Percentiles rank a stretch among this genome's conserved stretches.
These are phyloP conservation scores for Penium margaritaceum DNA, from an alignment of 139 green algal genomes.

Conservation along the genomic window DNA sequence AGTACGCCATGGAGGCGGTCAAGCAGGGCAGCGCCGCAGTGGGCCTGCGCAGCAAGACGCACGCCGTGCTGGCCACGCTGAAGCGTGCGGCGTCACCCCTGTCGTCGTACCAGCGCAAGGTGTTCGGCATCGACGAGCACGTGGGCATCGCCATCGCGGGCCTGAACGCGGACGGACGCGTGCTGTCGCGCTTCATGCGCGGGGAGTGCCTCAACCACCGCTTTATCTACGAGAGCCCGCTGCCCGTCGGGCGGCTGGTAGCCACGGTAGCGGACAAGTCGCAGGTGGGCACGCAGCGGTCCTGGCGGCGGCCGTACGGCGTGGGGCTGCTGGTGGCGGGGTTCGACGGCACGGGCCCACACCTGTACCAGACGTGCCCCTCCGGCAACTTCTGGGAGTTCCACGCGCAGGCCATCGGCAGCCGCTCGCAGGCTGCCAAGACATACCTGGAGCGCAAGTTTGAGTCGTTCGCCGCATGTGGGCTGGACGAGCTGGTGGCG, in stretches of 20 bases:
- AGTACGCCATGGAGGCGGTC: conserved; percentile 98
- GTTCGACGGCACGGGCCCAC: conserved; percentile 67
- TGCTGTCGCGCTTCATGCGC: conserved; percentile 89
- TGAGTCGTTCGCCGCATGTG: conserved; percentile 63
- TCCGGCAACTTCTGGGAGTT: conserved; percentile 96
- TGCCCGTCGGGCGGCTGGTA: conserved; percentile 80
- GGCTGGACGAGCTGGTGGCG: conserved; percentile 75
- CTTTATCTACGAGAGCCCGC: conserved; percentile 84
- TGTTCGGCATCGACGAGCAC: conserved; percentile 95
- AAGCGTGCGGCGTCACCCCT: conserved; percentile 83
- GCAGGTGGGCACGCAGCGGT: conserved; percentile 74
- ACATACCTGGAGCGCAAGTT: conserved; percentile 94
- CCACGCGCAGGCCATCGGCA: conserved; percentile 88
- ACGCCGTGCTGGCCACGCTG: conserved; percentile 83
- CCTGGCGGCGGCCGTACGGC: conserved; percentile 87
- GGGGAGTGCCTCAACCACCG: conserved; percentile 90
- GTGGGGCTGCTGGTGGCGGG: conserved; percentile 87
- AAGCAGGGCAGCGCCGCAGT: conserved; percentile 92
- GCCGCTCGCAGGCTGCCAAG: conserved; percentile 84
- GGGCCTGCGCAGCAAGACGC: conserved; percentile 76
- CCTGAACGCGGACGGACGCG: conserved; percentile 85
- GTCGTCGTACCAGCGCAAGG: conserved; percentile 68
- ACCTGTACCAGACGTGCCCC: conserved; percentile 81
- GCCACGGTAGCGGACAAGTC: conserved; percentile 83
- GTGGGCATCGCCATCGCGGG: conserved; percentile 91